Evolutionary conservation across 2,329 filamentous ascomycete species (phyloP), one percentile per base, ranked within the genome.

Genomic region (Penicillium olsonii): DNA sequence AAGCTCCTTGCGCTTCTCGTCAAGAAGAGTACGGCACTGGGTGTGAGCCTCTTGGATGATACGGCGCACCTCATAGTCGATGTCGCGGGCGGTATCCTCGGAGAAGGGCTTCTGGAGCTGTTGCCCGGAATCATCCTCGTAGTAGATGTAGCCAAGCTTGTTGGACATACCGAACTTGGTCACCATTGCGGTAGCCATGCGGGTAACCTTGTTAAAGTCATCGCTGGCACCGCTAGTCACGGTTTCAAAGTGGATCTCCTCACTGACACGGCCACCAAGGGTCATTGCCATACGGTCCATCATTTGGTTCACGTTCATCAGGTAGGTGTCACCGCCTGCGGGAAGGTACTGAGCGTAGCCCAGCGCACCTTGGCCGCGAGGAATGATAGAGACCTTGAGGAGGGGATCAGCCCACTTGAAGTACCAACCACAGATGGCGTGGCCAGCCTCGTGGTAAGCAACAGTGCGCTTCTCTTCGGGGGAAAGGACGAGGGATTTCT

Each of bases 231-330:
- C 94, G 39, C 89, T 94, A 2, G 94, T 99, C 17, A 99, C 94
- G 0, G 91, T 95, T 27, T 94, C 87, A 74, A 99, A 99, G 75
- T 99, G 92, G 7, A 99, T 77, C 73, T 99, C 94, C 75, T 99
- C 94, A 17, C 88, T 94, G 19, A 99, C 88, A 58, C 94, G 90
- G 2, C 94, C 94, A 61, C 92, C 94, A 47, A 99, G 85, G 2
- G 92, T 96, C 94, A 99, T 99, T 57, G 94, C 94, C 94, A 99
- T 99, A 61, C 94, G 91, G 71, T 99, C 94, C 90, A 97, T 96
- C 35, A 99, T 80, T 75, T 99, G 94, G 68, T 92, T 87, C 56
- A 90, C 87, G 66, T 87, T 96, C 92, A 99, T 94, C 56, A 99
- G 82, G 71, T 97, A 97, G 8, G 90, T 90, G 67, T 99, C 94